Conservation (phyloP, 2,329 filamentous ascomycete genomes). For the Harringtonia lauricola region DNA sequence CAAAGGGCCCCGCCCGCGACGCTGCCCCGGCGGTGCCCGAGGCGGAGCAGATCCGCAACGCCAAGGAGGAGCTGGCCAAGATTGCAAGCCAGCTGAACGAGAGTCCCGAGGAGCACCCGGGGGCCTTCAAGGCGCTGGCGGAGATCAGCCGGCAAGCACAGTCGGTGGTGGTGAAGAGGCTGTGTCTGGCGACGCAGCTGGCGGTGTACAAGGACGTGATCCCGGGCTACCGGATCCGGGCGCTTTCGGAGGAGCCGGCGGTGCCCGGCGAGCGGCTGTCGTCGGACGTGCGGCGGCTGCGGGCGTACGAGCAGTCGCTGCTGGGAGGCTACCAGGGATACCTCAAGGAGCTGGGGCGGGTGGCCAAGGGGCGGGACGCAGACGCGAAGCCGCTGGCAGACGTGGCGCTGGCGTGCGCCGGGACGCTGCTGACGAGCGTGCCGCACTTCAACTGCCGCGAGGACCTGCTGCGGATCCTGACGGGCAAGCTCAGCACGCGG, state of each 20-base stretch:
- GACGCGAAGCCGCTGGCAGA: conserved; percentile 31
- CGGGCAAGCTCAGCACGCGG: conserved; percentile 68
- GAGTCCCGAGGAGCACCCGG: conserved; percentile 81
- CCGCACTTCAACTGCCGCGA: conserved; percentile 95
- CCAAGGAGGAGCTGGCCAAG: conserved; percentile 86
- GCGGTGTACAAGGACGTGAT: conserved; percentile 93
- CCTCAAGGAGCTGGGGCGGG: conserved; percentile 59
- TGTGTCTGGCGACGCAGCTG: conserved; percentile 77
- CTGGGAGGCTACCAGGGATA: conserved; percentile 79
- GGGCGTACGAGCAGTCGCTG: conserved; percentile 78
- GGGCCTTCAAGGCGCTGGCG: conserved; percentile 66
- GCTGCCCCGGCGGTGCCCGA: conserved; percentile 10
- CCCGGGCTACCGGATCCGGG: conserved; percentile 88
- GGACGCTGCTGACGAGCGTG: conserved; percentile 66
- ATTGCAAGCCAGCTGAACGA: conserved; percentile 76
- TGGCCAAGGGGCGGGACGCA: conserved; percentile 29
- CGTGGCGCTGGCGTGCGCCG: conserved; percentile 77
- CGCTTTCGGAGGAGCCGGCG: conserved; percentile 57
- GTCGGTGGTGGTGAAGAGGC: conserved; percentile 68
- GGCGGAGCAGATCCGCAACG: conserved; percentile 64
- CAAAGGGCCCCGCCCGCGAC: no score
- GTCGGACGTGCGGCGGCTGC: conserved; percentile 76
- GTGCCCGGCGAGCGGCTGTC: conserved; percentile 65
- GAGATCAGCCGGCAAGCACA: conserved; percentile 59
- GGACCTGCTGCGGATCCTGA: conserved; percentile 78